These are phyloP conservation scores for Neoascochyta sp. DNA, from an alignment of 2,329 filamentous ascomycete species.

Conservation along the genomic window DNA sequence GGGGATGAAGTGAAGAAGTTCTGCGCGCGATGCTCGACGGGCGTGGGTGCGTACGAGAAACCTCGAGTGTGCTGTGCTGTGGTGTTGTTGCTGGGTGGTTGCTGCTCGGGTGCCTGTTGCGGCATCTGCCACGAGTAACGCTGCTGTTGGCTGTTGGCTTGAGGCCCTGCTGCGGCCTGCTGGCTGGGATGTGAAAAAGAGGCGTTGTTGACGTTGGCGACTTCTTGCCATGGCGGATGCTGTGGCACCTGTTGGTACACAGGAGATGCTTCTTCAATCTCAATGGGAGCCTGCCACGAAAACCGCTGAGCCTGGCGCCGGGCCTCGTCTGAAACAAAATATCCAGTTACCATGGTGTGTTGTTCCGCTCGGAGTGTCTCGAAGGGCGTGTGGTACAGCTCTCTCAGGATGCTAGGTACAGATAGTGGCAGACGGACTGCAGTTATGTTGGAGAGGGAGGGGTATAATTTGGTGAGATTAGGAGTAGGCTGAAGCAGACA, in stretches of 20 bases:
- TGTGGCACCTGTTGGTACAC: constrained; percentile 4
- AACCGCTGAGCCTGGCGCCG: constrained; percentile 13
- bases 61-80: constrained; percentile 21
- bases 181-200: not conserved
- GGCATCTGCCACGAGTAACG: constrained; percentile 37
- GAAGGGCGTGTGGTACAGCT: not conserved
- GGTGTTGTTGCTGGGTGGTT: constrained; percentile 15
- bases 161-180: no score
- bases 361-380: not conserved
- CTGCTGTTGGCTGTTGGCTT: constrained; percentile 12
- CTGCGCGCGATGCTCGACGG: constrained; percentile 30
- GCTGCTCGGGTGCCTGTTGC: constrained; percentile 15
- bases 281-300: constrained; percentile 8
- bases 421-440: not conserved
- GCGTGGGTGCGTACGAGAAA: constrained; percentile 38
- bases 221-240: constrained; percentile 2
- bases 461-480: not conserved
- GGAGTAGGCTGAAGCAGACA: no score
- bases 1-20: constrained; percentile 24
- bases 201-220: constrained; percentile 2
- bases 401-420: not conserved
- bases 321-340: no score
- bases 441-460: not conserved
- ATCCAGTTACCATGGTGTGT: not conserved
- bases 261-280: constrained; percentile 1